Evolutionary conservation across 83 land plant species (phyloP), one percentile per base, ranked within the genome.

Genomic region (Diphasiastrum complanatum): DNA sequence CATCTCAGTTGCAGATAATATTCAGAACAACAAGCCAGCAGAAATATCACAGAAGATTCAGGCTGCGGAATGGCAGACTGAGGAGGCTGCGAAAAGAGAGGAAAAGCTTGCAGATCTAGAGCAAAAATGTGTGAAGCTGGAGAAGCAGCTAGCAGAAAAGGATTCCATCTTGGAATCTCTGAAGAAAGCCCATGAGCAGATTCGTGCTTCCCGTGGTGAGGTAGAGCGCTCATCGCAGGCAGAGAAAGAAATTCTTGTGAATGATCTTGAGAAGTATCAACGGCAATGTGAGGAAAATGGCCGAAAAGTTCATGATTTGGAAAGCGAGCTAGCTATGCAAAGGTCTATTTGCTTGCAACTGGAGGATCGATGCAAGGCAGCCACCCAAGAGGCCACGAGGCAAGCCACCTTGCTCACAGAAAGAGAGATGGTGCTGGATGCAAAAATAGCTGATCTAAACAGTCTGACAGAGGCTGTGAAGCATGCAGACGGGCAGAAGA

Each of bases 181-280:
- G 14, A 53, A 53, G 10, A 60, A 66, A 18, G 64, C 73, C 6
- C 66, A 80, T 48, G 87, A 81, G 40, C 74, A 74, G 30, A 72
- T 86, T 16, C 51, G 84, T 63, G 54, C 43, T 22, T 65, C 43
- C 16, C 71, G 33, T 27, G 49, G 29, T 31, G 74, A 71, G 67
- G 71, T 68, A 61, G 40, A 69, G 28, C 40, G 10, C 18, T 57
- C 50, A 27, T 38, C 34, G 60, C 74, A 74, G 65, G 53, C 33
- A 23, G 79, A 83, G 33, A 81, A 73, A 32, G 67, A 46, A 28
- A 64, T 46, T 38, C 33, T 83, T 33, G 30, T 46, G 2, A 51
- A 36, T 30, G 57, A 78, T 35, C 57, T 86, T 22, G 91, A 80
- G 55, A 80, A 81, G 36, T 71, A 78, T 18, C 73, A 69, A 43